A percentile compares a stretch with the other conserved stretches of the same genome.
phyloP scores from a whole-genome alignment of 257 asterid genomes.

The Forsythia suspensa region DNA sequence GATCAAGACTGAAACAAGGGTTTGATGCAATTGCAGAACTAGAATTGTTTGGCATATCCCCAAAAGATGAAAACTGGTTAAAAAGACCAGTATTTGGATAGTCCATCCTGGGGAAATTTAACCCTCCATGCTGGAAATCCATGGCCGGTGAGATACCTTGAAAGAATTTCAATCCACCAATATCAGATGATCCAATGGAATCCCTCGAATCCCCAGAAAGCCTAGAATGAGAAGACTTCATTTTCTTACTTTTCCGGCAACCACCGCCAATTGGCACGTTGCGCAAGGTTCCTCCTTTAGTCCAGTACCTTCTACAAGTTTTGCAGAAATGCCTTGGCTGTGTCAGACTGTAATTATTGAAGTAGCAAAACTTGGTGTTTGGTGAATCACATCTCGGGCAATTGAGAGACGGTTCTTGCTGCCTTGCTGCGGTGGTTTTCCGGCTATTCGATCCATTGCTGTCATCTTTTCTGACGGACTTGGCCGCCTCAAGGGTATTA shows the following conservation, averaged over 20 bases:
- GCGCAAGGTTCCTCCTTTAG: conserved; percentile 83
- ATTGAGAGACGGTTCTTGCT: conserved; percentile 51
- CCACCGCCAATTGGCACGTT: conserved; percentile 95
- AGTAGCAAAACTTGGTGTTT: conserved; percentile 93
- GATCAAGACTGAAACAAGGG: conserved; percentile 45
- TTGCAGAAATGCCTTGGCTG: conserved; percentile 97
- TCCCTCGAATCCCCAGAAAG: conserved; percentile 43
- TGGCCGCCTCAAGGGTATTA: conserved; percentile 14
- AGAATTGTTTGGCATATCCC: conserved; percentile 26
- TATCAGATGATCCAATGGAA: conserved; percentile 36
- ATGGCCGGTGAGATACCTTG: conserved; percentile 74
- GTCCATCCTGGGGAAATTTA: conserved; percentile 34
- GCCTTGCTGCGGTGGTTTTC: conserved; percentile 33
- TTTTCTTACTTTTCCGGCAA: conserved; percentile 81
- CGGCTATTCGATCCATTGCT: conserved; percentile 33
- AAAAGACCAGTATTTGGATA: conserved; percentile 28
- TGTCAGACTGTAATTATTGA: conserved; percentile 84
- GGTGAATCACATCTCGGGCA: conserved; percentile 94
- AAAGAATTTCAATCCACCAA: conserved; percentile 65
- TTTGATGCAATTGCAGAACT: conserved; percentile 33
- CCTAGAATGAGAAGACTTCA: conserved; percentile 44
- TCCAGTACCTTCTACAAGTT: conserved; percentile 95
- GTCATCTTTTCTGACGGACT: conserved; percentile 41
- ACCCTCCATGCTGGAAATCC: conserved; percentile 74
- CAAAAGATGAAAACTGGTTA: conserved; percentile 45